Evolutionary conservation across 1,139 yeast genomes (phyloP).

Genomic region (Zygosaccharomyces sapae): DNA sequence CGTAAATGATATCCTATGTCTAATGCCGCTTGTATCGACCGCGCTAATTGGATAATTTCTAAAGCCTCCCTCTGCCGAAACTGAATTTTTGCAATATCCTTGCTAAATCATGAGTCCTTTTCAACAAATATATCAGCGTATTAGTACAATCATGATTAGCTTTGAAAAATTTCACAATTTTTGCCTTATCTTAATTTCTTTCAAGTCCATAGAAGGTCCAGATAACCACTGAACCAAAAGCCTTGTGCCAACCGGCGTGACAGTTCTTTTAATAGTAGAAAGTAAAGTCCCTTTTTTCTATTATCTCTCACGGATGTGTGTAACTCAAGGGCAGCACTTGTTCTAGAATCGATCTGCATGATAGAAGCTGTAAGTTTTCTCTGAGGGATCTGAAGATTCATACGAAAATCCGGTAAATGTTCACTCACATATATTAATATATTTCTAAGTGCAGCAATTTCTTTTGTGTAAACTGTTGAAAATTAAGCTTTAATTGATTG

Average conservation of each 20-base stretch:
- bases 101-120: conserved; percentile 46
- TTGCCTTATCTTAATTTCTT: conserved; percentile 59
- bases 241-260: conserved; percentile 78
- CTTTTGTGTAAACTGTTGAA: conserved; percentile 41
- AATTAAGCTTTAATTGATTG: conserved; percentile 27
- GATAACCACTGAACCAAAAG: conserved; percentile 74
- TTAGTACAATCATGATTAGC: conserved; percentile 41
- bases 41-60: conserved; percentile 45
- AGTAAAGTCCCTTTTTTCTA: conserved; percentile 59
- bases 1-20: conserved; percentile 17
- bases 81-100: conserved; percentile 53
- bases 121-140: conserved; percentile 36
- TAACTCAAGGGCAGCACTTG: conserved; percentile 78
- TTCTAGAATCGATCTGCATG: conserved; percentile 78
- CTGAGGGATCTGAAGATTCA: conserved; percentile 51
- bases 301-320: conserved; percentile 55
- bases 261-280: conserved; percentile 64
- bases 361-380: conserved; percentile 47
- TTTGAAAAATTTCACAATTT: conserved; percentile 52
- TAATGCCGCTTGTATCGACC: conserved; percentile 36
- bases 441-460: conserved; percentile 51
- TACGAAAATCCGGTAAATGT: conserved; percentile 50
- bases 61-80: conserved; percentile 44
- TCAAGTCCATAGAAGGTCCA: conserved; percentile 64
- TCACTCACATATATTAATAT: conserved; percentile 54